These are phyloP conservation scores for Lepidium campestre DNA, from an alignment of 441 rosid genomes.

Conservation along the genomic window DNA sequence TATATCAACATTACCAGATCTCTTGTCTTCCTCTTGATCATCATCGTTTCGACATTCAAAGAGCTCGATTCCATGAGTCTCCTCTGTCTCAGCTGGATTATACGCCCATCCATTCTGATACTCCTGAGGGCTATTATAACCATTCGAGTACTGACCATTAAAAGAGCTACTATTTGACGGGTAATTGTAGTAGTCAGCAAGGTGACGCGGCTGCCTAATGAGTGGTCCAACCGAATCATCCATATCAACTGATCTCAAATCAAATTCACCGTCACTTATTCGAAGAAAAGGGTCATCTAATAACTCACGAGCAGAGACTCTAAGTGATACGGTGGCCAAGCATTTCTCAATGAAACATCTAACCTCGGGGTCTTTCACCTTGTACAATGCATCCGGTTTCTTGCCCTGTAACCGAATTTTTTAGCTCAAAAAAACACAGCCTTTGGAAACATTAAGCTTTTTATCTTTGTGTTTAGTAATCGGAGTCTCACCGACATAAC, in stretches of 20 bases:
- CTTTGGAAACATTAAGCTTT: constrained; percentile 17
- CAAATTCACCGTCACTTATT: constrained; percentile 49
- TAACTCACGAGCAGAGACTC: constrained; percentile 90
- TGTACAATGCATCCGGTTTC: constrained; percentile 88
- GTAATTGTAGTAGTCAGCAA: constrained; percentile 29
- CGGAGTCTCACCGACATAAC: constrained; percentile 72
- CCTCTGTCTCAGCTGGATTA: constrained; percentile 53
- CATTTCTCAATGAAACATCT: constrained; percentile 82
- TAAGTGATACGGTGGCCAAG: constrained; percentile 71
- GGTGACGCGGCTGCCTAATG: constrained; percentile 47
- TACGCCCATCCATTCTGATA: constrained; percentile 51
- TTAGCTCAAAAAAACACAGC: neutral
- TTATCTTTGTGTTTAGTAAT: neutral
- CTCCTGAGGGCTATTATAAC: constrained; percentile 31
- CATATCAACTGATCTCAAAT: constrained; percentile 44
- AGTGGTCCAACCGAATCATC: constrained; percentile 39
- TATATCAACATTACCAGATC: constrained; percentile 53
- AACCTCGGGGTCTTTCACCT: constrained; percentile 83
- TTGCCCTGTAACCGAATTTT: constrained; percentile 60
- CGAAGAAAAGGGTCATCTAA: constrained; percentile 84
- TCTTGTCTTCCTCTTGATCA: constrained; percentile 59
- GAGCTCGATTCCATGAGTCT: constrained; percentile 67
- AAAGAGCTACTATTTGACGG: constrained; percentile 27
- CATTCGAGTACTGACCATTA: constrained; percentile 45
- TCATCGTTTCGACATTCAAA: constrained; percentile 38